These are phyloP conservation scores for Pichia sp. DNA, from an alignment of 1,139 yeast species.

Conservation along the genomic window DNA sequence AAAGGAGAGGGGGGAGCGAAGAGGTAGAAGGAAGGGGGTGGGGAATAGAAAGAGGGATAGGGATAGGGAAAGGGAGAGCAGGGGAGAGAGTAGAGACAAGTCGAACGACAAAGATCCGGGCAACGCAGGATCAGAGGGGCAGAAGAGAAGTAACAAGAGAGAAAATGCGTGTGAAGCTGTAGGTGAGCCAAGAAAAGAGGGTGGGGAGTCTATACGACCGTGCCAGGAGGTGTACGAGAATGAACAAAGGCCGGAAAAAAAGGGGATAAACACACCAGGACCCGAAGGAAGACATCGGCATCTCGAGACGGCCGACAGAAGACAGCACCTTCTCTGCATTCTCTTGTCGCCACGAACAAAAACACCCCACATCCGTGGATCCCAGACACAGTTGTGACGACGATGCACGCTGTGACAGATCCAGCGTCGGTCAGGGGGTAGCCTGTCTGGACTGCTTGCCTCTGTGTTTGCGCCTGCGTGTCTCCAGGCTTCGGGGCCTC, in stretches of 20 bases:
- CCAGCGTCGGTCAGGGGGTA: background rate
- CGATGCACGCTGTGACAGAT: background rate
- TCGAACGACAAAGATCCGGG: too few species aligned
- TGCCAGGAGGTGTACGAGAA: background rate
- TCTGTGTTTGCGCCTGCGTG: too few species aligned
- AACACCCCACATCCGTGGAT: background rate
- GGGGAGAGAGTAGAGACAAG: background rate
- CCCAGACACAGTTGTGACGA: background rate
- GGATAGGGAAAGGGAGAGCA: background rate
- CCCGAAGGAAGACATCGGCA: background rate
- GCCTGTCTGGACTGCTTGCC: background rate
- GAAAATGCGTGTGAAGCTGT: background rate
- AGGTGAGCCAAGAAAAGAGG: background rate
- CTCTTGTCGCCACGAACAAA: background rate
- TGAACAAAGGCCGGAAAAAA: background rate
- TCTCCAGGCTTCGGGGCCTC: background rate
- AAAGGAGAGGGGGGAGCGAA: background rate
- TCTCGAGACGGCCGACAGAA: background rate
- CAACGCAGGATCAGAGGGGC: too few species aligned
- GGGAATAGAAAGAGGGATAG: background rate
- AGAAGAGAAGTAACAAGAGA: background rate
- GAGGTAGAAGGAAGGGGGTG: background rate
- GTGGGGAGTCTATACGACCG: background rate
- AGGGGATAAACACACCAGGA: background rate
- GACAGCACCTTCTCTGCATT: background rate